Evolutionary conservation across 176 grass and related monocot genomes (phyloP).

Genomic region (Oryza longistaminata): DNA sequence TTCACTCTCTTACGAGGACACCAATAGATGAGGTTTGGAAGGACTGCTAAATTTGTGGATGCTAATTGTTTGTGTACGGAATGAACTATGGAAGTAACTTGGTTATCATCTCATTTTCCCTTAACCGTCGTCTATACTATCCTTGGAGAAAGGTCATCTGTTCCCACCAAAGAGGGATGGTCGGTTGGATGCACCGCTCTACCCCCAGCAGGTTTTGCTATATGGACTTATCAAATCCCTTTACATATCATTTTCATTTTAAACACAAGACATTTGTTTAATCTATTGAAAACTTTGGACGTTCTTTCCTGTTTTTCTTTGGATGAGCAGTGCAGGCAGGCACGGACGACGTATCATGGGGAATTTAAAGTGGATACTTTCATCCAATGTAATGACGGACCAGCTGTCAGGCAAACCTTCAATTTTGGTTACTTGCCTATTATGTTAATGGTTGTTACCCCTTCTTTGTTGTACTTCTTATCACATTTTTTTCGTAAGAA

Average conservation of each 20-base stretch:
- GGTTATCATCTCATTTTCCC: conserved; percentile 14
- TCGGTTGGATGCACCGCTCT: conserved; percentile 44
- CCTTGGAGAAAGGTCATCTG: conserved; percentile 62
- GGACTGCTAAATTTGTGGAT: conserved; percentile 19
- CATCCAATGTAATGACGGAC: conserved; percentile 59
- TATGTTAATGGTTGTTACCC: conserved; percentile 83
- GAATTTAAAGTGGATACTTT: conserved; percentile 58
- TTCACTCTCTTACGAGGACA: background rate
- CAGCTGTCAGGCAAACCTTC: conserved; percentile 57
- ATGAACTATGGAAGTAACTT: background rate
- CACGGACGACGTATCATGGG: conserved; percentile 64
- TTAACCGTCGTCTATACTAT: conserved; percentile 64
- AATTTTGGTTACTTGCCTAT: conserved; percentile 88
- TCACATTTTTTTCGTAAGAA: background rate
- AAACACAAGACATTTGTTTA: background rate
- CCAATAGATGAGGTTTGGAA: conserved; percentile 19
- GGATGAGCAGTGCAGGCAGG: conserved; percentile 72
- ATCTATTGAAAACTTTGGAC: conserved; percentile 13
- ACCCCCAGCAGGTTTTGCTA: conserved; percentile 64
- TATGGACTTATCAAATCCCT: background rate
- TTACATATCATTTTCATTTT: background rate
- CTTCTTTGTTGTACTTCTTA: conserved; percentile 5
- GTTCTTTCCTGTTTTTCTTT: conserved; percentile 32
- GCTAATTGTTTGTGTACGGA: background rate
- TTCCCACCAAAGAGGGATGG: conserved; percentile 49